A percentile compares a stretch with the other conserved stretches of the same genome.
phyloP scores from a whole-genome alignment of 2,329 filamentous ascomycete genomes.

The Apiospora malaysiana region DNA sequence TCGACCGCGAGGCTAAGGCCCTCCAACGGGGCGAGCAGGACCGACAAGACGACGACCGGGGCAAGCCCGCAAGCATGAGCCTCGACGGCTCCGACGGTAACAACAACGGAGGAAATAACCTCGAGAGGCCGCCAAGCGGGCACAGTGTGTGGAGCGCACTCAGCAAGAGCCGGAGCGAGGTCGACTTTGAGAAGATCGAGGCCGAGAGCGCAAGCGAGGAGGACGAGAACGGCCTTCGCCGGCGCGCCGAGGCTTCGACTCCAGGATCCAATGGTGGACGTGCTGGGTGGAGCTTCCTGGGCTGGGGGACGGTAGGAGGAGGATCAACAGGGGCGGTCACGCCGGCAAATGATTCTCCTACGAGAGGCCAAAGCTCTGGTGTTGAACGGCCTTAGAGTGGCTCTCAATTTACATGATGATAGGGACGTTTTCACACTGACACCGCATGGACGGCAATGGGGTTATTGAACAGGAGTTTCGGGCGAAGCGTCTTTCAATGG shows the following conservation, averaged over 20 bases:
- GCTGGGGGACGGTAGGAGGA: constrained; percentile 34
- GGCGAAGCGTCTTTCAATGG: constrained; percentile 3
- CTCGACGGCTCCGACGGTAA: constrained; percentile 37
- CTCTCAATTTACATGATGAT: not conserved
- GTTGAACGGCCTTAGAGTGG: constrained; percentile 32
- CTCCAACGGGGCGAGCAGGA: constrained; percentile 50
- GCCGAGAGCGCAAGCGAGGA: constrained; percentile 71
- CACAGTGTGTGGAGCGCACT: constrained; percentile 60
- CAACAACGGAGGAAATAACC: constrained; percentile 30
- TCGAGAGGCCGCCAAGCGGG: constrained; percentile 53
- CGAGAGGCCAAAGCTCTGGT: constrained; percentile 33
- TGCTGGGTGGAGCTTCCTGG: constrained; percentile 34
- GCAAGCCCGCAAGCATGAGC: constrained; percentile 34
- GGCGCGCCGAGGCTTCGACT: constrained; percentile 25
- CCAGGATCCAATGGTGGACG: constrained; percentile 24
- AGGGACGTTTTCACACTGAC: not conserved
- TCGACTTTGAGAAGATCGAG: constrained; percentile 89
- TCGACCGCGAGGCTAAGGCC: constrained; percentile 78
- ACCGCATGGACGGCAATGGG: constrained; percentile 4
- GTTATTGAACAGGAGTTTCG: not conserved
- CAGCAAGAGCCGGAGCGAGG: constrained; percentile 83
- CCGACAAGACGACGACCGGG: constrained; percentile 30
- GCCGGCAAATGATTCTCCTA: constrained; percentile 18
- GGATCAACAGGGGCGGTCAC: constrained; percentile 19
- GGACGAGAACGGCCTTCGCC: constrained; percentile 41